phyloP scores from a whole-genome alignment of 1,284 basidiomycete species.

The Apiotrichum gamsii region DNA sequence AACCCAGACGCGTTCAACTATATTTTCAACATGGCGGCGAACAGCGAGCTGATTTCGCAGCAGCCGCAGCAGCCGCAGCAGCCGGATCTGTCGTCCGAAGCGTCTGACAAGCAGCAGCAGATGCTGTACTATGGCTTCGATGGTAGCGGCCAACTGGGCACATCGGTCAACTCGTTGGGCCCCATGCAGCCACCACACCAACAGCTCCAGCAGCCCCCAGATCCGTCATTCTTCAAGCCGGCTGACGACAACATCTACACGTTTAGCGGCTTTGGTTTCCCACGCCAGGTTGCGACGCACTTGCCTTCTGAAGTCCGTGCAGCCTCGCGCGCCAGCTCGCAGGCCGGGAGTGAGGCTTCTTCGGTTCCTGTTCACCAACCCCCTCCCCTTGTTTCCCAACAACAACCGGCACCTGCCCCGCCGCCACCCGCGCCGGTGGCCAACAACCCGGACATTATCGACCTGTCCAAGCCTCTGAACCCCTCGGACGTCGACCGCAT shows the following conservation, averaged over 20 bases:
- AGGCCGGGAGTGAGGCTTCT: no score
- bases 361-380: no score
- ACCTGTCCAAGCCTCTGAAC: slow-evolving; percentile 43
- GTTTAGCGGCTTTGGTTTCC: no score
- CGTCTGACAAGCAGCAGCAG: neutral
- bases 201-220: neutral
- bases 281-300: neutral
- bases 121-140: neutral
- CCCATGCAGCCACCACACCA: neutral
- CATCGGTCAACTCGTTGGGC: neutral
- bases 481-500: slow-evolving; percentile 36
- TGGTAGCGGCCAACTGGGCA: neutral
- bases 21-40: no score
- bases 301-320: neutral
- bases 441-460: slow-evolving; percentile 34
- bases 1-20: no score
- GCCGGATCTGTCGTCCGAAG: neutral
- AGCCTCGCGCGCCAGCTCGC: neutral
- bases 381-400: no score
- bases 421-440: neutral
- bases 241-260: no score
- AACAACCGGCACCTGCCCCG: neutral
- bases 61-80: neutral
- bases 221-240: no score
- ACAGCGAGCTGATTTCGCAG: neutral